These are phyloP conservation scores for Astrephomene gubernaculifera DNA, from an alignment of 139 green algal species.

Conservation along the genomic window DNA sequence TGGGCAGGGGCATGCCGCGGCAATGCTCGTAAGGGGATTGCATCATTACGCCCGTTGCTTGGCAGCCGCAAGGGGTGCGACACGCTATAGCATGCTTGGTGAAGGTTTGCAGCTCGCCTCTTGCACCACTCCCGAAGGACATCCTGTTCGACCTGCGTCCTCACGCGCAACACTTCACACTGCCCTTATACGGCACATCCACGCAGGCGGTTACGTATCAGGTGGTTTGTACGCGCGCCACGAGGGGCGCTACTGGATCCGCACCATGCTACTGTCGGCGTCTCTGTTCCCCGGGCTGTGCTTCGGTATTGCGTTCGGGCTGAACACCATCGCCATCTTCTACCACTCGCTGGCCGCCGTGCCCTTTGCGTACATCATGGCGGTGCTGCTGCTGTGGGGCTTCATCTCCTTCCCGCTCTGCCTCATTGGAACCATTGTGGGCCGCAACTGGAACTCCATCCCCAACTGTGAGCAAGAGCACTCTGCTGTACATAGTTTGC, in stretches of 20 bases:
- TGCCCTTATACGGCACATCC: not conserved
- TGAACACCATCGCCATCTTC: constrained; percentile 97
- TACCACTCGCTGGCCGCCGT: constrained; percentile 93
- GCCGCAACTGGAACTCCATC: constrained; percentile 63
- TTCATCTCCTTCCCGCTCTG: constrained; percentile 95
- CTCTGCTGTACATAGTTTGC: not conserved
- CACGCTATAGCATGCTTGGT: no score
- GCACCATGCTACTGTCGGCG: constrained; percentile 92
- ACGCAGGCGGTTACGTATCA: constrained; percentile 74
- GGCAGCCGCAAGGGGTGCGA: no score
- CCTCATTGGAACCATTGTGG: constrained; percentile 73
- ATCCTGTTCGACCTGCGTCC: no score
- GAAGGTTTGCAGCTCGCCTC: no score
- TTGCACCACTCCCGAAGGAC: no score
- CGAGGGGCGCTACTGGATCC: constrained; percentile 93
- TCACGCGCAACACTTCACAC: no score
- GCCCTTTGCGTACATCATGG: constrained; percentile 90
- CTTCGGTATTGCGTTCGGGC: constrained; percentile 89
- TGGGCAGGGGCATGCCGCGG: no score
- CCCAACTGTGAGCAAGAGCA: constrained; percentile 61
- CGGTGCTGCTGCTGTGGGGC: constrained; percentile 91
- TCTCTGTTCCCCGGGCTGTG: constrained; percentile 70
- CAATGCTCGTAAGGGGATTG: no score
- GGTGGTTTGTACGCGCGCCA: constrained; percentile 89
- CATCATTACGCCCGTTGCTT: no score